Conservation (phyloP, 83 land plant species). For the Isoetes engelmannii region DNA sequence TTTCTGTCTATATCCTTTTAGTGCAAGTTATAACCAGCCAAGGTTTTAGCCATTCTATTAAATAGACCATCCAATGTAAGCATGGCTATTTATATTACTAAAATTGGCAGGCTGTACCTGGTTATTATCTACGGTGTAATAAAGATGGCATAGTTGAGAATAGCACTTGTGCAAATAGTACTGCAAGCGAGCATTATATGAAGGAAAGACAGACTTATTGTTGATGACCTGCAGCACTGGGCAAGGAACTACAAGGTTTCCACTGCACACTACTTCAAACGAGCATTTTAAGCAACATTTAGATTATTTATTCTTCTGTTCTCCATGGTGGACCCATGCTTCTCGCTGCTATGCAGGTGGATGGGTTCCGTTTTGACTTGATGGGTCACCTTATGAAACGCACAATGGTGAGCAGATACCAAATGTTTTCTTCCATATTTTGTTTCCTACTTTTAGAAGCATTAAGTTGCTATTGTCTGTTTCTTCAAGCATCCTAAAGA, state of each 20-base stretch:
- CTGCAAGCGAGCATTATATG: constrained; percentile 94
- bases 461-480: too few species aligned
- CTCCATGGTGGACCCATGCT: not conserved
- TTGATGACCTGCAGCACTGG: constrained; percentile 84
- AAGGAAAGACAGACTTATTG: constrained; percentile 77
- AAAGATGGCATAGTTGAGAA: constrained; percentile 72
- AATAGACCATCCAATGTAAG: too few species aligned
- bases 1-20: too few species aligned
- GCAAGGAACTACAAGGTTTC: constrained; percentile 77
- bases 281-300: not conserved
- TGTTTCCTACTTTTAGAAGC: not conserved
- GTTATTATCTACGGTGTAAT: constrained; percentile 75
- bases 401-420: constrained; percentile 59
- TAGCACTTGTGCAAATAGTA: constrained; percentile 82
- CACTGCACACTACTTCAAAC: not conserved
- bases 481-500: too few species aligned
- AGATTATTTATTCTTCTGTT: not conserved
- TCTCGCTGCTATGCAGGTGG: constrained; percentile 52
- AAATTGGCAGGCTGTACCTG: constrained; percentile 72
- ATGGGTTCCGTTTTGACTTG: constrained; percentile 94
- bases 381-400: constrained; percentile 95
- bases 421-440: not conserved
- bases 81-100: not conserved
- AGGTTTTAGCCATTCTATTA: too few species aligned
- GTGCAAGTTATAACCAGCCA: too few species aligned